These are phyloP conservation scores for Tricholoma flavovirens DNA, from an alignment of 768 basidiomycete genomes.

Conservation along the genomic window DNA sequence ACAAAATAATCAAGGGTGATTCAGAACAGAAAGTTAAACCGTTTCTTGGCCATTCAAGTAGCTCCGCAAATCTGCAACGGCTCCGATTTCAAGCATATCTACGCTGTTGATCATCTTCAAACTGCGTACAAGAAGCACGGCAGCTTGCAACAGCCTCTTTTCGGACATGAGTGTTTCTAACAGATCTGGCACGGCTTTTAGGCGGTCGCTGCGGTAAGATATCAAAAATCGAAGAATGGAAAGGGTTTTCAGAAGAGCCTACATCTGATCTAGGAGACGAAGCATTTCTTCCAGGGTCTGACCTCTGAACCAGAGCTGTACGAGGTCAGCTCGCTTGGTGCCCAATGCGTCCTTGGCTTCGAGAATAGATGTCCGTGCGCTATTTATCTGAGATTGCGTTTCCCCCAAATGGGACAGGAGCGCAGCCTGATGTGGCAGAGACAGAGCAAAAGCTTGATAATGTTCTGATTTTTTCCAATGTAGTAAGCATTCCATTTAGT, in stretches of 20 bases:
- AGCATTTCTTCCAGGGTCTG: constrained; percentile 96
- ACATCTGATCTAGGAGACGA: constrained; percentile 92
- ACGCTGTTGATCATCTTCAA: constrained; percentile 86
- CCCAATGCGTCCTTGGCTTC: constrained; percentile 79
- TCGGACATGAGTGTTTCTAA: constrained; percentile 95
- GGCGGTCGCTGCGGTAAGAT: constrained; percentile 57
- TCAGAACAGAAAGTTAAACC: constrained; percentile 33
- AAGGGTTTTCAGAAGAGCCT: constrained; percentile 20
- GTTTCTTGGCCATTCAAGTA: constrained; percentile 86
- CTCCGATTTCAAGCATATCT: constrained; percentile 96
- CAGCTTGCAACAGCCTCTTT: constrained; percentile 86
- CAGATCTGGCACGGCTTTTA: constrained; percentile 87
- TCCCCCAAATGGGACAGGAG: constrained; percentile 65
- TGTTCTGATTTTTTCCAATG: constrained; percentile 51
- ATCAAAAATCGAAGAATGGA: constrained; percentile 11
- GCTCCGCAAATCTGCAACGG: constrained; percentile 77
- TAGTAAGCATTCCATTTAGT: neutral
- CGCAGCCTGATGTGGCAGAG: constrained; percentile 83
- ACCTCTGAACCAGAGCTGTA: constrained; percentile 83
- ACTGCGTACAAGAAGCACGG: constrained; percentile 79
- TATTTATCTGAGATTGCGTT: constrained; percentile 69
- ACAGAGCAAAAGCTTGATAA: constrained; percentile 92
- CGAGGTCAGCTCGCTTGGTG: constrained; percentile 81
- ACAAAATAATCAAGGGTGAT: neutral
- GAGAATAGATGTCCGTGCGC: constrained; percentile 62